A percentile compares a stretch with the other conserved stretches of the same genome.
Conservation (phyloP, 768 basidiomycete species). For the Lactarius deliciosus region DNA sequence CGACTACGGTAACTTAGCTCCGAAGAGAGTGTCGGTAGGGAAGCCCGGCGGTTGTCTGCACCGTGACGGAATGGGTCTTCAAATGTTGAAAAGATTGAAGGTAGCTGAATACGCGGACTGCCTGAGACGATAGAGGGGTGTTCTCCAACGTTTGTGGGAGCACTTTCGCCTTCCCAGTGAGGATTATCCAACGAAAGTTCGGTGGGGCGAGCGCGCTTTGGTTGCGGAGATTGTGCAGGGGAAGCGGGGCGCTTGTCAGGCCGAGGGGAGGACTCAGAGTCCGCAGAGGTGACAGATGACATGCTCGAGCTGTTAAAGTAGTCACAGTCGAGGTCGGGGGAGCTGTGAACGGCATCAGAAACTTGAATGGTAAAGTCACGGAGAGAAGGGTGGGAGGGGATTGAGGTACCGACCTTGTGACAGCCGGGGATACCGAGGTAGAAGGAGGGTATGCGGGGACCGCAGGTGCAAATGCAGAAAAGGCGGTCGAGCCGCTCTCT, state of each 20-base stretch:
- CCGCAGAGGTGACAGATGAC: constrained; percentile 75
- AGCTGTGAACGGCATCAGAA: constrained; percentile 28
- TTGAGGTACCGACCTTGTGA: constrained; percentile 26
- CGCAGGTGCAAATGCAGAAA: constrained; percentile 21
- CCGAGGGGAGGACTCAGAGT: constrained; percentile 60
- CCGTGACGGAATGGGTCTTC: constrained; percentile 50
- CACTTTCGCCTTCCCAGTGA: constrained; percentile 32
- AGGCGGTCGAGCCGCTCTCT: constrained; percentile 21
- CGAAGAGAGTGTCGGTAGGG: constrained; percentile 59
- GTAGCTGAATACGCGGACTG: constrained; percentile 60
- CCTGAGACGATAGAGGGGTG: constrained; percentile 45
- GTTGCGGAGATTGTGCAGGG: constrained; percentile 42
- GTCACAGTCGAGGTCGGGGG: constrained; percentile 47
- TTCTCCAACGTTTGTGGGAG: constrained; percentile 31
- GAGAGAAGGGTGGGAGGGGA: constrained; percentile 7
- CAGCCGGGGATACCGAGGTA: constrained; percentile 30
- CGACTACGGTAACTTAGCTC: constrained; percentile 50
- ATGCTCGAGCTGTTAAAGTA: constrained; percentile 62
- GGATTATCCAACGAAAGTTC: constrained; percentile 32
- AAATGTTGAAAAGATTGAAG: constrained; percentile 70
- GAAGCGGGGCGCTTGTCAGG: constrained; percentile 61
- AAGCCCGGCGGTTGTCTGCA: constrained; percentile 58
- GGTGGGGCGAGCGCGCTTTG: constrained; percentile 48
- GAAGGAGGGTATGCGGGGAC: constrained; percentile 21
- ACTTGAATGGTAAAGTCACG: constrained; percentile 7